Percentiles rank a stretch among this genome's conserved stretches.
Conservation (phyloP, 2,329 filamentous ascomycete genomes). For the Lizonia empirigonia region DNA sequence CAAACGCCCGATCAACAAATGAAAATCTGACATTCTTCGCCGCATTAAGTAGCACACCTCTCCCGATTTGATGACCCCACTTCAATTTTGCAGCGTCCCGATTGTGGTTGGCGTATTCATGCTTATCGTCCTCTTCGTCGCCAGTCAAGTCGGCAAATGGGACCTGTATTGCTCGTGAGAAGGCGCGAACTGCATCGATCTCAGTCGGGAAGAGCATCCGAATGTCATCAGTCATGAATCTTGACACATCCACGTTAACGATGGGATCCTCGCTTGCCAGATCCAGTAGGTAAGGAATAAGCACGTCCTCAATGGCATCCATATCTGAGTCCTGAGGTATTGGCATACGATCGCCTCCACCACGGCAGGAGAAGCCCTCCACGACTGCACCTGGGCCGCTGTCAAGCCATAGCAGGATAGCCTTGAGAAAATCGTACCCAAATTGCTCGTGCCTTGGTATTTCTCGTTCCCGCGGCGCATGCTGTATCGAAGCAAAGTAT, state of each 20-base stretch:
- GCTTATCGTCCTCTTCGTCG: slow-evolving; percentile 39
- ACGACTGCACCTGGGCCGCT: slow-evolving; percentile 62
- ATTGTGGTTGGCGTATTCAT: slow-evolving; percentile 47
- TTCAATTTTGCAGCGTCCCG: slow-evolving; percentile 54
- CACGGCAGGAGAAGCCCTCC: slow-evolving; percentile 60
- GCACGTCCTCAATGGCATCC: slow-evolving; percentile 59
- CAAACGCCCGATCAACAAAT: slow-evolving; percentile 65
- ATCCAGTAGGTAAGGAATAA: slow-evolving; percentile 65
- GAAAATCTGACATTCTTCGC: slow-evolving; percentile 61
- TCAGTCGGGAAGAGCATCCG: slow-evolving; percentile 60
- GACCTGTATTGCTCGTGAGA: slow-evolving; percentile 59
- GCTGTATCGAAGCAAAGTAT: slow-evolving; percentile 57
- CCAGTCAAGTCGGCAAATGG: slow-evolving; percentile 59
- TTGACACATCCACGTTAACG: slow-evolving; percentile 62
- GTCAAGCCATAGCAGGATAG: slow-evolving; percentile 66
- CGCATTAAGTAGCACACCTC: slow-evolving; percentile 64
- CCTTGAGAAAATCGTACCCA: slow-evolving; percentile 68
- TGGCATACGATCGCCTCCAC: slow-evolving; percentile 56
- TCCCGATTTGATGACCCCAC: slow-evolving; percentile 65
- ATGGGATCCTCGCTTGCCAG: slow-evolving; percentile 59
- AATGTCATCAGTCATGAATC: slow-evolving; percentile 62
- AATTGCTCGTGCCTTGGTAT: slow-evolving; percentile 57
- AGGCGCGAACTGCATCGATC: slow-evolving; percentile 61
- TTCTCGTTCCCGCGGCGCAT: slow-evolving; percentile 48
- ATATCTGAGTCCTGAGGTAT: slow-evolving; percentile 57